Evolutionary conservation across 2,329 filamentous ascomycete species (phyloP), one percentile per base, ranked within the genome.

Genomic region (Fusarium sp.): DNA sequence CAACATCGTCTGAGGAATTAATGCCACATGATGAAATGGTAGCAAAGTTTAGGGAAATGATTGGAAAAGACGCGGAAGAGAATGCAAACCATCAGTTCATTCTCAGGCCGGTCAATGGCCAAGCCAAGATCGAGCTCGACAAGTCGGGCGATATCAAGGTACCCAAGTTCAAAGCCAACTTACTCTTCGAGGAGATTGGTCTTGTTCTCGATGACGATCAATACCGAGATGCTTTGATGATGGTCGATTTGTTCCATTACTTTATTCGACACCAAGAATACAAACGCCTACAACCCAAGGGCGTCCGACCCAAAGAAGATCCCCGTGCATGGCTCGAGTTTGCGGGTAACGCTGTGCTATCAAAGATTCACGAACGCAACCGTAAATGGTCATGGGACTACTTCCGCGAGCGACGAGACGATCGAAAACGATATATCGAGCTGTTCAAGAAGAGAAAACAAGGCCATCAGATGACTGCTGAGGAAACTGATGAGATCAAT

Each of bases 231-330:
- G 94, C 92, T 9, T 84, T 99, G 65, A 99, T 99, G 96, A 93
- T 99, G 85, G 93, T 98, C 4, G 96, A 99, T 79, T 86, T 98
- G 5, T 99, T 99, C 85, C 96, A 99, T 81, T 98, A 97, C 83
- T 99, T 98, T 81, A 93, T 98, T 75, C 92, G 95, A 36, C 96
- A 99, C 74, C 96, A 98, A 80, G 95, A 99, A 80, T 98, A 98
- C 84, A 97, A 97, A 80, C 95, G 92, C 76, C 86, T 94, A 65
- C 94, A 97, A 76, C 96, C 96, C 7, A 96, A 97, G 79, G 91
- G 87, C 2, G 88, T 91, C 64, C 88, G 89, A 0, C 93, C 94
- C 0, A 97, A 94, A 79, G 94, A 98, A 80, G 94, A 98, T 75
- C 95, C 96, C 18, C 89, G 90, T 41, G 96, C 95, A 1, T 99